Base-by-base conservation (phyloP, 2,329 filamentous ascomycete genomes). In the Apiospora koreana region DNA sequence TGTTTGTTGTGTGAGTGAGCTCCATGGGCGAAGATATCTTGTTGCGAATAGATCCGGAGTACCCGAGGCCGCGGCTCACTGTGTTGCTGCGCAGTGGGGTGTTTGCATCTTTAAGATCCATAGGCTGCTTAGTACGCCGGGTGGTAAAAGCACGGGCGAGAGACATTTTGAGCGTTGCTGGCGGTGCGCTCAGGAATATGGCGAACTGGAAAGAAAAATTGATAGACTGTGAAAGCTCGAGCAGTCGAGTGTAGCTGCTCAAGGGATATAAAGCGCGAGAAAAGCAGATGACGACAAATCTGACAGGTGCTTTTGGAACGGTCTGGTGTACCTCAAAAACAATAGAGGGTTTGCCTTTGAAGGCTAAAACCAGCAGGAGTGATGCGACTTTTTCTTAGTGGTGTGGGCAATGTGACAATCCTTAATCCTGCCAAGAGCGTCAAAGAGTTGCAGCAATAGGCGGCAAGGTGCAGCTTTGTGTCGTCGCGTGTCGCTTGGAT, bases 1-100 rank as follows among this genome's bases (percentile, higher is more conserved):
- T 94, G 82, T 98, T 99, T 75, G 96, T 98, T 6, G 95, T 97
- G 71, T 96, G 97, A 66, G 98, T 86, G 73, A 99, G 87, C 81
- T 94, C 91, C 68, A 97, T 87, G 0, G 96, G 96, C 3, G 87
- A 89, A 1, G 96, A 99, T 79, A 99, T 99, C 84, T 94, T 91
- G 79, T 87, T 81, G 71, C 92, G 88, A 74, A 90, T 83, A 69
- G 77, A 86, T 81, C 78, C 82, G 73, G 75, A 74, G 78, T 74
- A 73, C 76, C 76, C 70, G 79, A 79, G 71, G 80, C 84, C 79
- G 86, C 87, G 76, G 82, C 74, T 46, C 21, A 72, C 82, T 58
- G 85, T 86, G 77, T 84, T 85, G 80, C 84, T 87, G 76, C 86
- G 85, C 65, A 84, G 82, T 25, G 85, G 83, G 48, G 80, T 73